Evolutionary conservation across 176 grass and related monocot genomes (phyloP), one percentile per base, ranked within the genome.

Genomic region (Calamus simplicifolius): DNA sequence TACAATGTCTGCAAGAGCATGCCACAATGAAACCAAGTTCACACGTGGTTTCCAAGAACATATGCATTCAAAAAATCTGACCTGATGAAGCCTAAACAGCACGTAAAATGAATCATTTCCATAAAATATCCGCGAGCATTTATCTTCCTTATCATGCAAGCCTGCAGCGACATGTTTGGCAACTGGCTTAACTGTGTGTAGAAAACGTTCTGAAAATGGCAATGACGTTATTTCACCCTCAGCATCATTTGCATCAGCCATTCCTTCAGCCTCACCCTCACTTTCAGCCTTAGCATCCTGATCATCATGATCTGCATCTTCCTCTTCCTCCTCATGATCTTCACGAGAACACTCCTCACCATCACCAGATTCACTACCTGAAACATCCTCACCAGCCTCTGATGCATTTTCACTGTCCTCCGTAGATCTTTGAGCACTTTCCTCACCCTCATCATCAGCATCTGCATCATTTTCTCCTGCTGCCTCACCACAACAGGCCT

Each of bases 51-150:
- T 43, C 35, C 35, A 43, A 2, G 10, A 43, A 48, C 27, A 63
- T 2, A 62, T 48, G 12, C 14, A 51, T 26, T 5, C 14, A 48
- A 63, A 59, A 76, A 65, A 63, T 54, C 67, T 69, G 49, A 98
- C 93, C 93, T 92, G 93, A 50, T 98, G 87, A 54, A 98, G 84
- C 67, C 93, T 85, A 64, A 98, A 85, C 59, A 98, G 52, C 30
- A 89, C 79, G 72, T 91, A 98, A 73, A 89, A 98, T 0, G 93
- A 98, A 82, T 98, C 93, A 61, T 98, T 92, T 57, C 93, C 87
- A 51, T 98, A 98, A 75, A 98, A 98, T 58, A 98, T 69, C 55
- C 63, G 70, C 0, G 81, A 80, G 4, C 38, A 48, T 76, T 88
- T 98, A 16, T 81, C 84, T 28, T 85, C 81, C 52, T 74, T 76